phyloP scores from a whole-genome alignment of 768 basidiomycete species.

The Boletus pseudo-olivaceus region DNA sequence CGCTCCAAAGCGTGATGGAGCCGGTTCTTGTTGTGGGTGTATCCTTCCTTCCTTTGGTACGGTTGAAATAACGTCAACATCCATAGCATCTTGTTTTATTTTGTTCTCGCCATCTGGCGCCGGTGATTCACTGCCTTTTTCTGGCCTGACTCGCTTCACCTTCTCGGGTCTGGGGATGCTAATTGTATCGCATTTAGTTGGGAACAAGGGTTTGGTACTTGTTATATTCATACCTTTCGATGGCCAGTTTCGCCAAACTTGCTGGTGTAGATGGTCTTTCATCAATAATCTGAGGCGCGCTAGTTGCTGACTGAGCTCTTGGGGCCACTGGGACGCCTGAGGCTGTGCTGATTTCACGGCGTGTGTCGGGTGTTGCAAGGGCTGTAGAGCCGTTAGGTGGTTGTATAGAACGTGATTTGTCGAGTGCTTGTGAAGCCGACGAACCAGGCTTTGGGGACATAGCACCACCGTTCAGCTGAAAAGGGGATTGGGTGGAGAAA shows the following conservation, averaged over 20 bases:
- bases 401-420: slow-evolving; percentile 30
- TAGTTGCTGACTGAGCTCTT: slow-evolving; percentile 48
- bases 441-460: slow-evolving; percentile 27
- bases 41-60: slow-evolving; percentile 27
- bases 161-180: slow-evolving; percentile 81
- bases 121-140: slow-evolving; percentile 37
- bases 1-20: slow-evolving; percentile 19
- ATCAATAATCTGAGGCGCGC: slow-evolving; percentile 19
- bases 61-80: slow-evolving; percentile 27
- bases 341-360: slow-evolving; percentile 30
- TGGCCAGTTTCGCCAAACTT: slow-evolving; percentile 51
- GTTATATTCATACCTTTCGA: slow-evolving; percentile 54
- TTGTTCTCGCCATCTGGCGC: slow-evolving; percentile 30
- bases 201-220: background rate
- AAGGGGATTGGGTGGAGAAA: background rate
- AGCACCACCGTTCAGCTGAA: slow-evolving; percentile 25
- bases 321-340: slow-evolving; percentile 43
- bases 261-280: slow-evolving; percentile 32
- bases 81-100: slow-evolving; percentile 34
- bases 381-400: slow-evolving; percentile 41
- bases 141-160: slow-evolving; percentile 54
- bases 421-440: slow-evolving; percentile 31
- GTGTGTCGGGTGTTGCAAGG: slow-evolving; percentile 31
- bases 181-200: slow-evolving; percentile 6
- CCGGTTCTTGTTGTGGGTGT: slow-evolving; percentile 18